phyloP scores from a whole-genome alignment of 1,284 basidiomycete species.

The Ceratobasidium papillatum region DNA sequence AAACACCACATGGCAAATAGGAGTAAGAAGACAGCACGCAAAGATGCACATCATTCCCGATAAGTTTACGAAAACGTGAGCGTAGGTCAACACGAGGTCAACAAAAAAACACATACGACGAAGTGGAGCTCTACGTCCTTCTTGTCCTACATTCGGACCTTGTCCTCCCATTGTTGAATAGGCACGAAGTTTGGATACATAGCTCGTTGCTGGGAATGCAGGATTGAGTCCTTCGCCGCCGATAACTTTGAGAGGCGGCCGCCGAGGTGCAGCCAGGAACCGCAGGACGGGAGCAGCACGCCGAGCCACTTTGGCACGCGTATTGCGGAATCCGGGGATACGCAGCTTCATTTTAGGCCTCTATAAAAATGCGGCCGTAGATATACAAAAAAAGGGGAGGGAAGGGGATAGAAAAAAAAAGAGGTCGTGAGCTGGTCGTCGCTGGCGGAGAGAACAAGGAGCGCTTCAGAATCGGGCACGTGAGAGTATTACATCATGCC shows the following conservation, averaged over 20 bases:
- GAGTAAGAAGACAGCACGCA: constrained; percentile 13
- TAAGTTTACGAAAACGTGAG: constrained; percentile 11
- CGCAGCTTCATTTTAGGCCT: constrained; percentile 28
- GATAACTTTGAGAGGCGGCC: constrained; percentile 13
- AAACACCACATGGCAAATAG: constrained; percentile 3
- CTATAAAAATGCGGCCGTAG: background rate
- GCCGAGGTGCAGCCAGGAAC: constrained; percentile 19
- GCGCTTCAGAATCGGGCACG: constrained; percentile 2
- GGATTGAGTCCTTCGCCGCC: background rate
- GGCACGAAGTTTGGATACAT: constrained; percentile 3
- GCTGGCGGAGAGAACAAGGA: background rate
- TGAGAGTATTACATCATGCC: constrained; percentile 27
- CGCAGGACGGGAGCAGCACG: constrained; percentile 23
- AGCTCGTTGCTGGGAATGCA: constrained; percentile 14
- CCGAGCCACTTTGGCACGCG: constrained; percentile 22
- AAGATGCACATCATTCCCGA: background rate
- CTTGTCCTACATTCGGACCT: background rate
- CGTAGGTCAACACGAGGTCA: background rate
- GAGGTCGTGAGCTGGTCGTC: background rate
- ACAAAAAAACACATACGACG: constrained; percentile 12
- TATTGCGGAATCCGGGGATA: constrained; percentile 30
- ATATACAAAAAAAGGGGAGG: background rate
- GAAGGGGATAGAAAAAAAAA: background rate
- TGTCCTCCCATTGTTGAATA: background rate
- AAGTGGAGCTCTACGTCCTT: constrained; percentile 14